Evolutionary conservation across 2,329 filamentous ascomycete genomes (phyloP), one percentile per base, ranked within the genome.

Genomic region (Seiridium cupressi): DNA sequence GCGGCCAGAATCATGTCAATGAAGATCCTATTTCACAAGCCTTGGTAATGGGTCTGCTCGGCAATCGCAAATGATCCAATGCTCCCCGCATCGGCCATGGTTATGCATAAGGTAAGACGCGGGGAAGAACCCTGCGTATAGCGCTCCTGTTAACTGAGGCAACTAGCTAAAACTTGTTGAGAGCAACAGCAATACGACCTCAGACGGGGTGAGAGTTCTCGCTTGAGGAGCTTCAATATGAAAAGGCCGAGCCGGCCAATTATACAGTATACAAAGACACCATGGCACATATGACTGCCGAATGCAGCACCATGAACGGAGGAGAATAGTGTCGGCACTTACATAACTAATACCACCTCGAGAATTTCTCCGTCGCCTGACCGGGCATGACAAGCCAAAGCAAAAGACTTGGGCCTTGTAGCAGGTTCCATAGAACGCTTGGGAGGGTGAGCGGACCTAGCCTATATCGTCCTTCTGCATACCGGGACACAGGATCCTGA

Each of bases 311-410:
- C n/a, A 9, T 18, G n/a, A 51, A 35, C 38, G 49, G 49, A 51
- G 49, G 49, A 42, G 38, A 51, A 38, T 51, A n/a, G 34, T 36
- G 18, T 5, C 47, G 38, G 49, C 49, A 51, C 35, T 51, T 51
- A 51, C 49, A 51, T 51, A 51, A 51, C 49, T 51, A 51, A 51
- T 51, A 51, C 49, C 38, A 51, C 49, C 49, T n/a, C 18, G 9
- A 18, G n/a, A 6, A 32, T 13, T 35, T 18, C 32, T 51, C 11
- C 32, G 18, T 51, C 18, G n/a, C 34, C 49, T 51, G 49, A 51
- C 49, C 49, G 18, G 34, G 49, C 31, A 51, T 51, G 34, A 35
- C 31, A 35, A 36, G 18, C 9, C 31, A 35, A 32, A 35, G 10
- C 49, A n/a, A 18, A 35, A 51, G 49, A 13, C 49, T 51, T 51